Evolutionary conservation across 768 basidiomycete species (phyloP), one percentile per base, ranked within the genome.

Genomic region (Tulasnella sp.): DNA sequence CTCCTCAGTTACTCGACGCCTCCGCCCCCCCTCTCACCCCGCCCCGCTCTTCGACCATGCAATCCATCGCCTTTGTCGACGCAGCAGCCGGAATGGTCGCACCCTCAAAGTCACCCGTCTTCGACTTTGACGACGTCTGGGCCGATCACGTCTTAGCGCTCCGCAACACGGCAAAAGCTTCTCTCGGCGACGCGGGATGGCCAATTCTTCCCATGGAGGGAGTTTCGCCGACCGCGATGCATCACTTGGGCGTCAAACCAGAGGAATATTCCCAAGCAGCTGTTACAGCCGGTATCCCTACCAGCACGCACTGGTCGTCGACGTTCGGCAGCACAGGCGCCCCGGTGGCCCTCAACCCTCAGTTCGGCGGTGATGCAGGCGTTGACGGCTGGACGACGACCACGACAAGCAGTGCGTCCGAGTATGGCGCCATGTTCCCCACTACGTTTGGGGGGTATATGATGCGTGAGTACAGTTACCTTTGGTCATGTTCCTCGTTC

Each of bases 41-140:
- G 1, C 28, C n/a, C 58, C 58, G 12, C 58, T 37, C 58, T 20
- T 12, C 3, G 41, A 31, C 31, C 41, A 74, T 46, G 44, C 73
- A 41, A 40, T n/a, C 74, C 31, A 34, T n/a, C 41, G n/a, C 41
- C 46, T 48, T 48, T 34, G 46, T 44, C 74, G 74, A 44, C 74
- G 18, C 46, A 28, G 74, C 74, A 75, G 5, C 74, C 74, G 12
- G 8, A 31, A 16, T 75, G 11, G 18, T n/a, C 37, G 41, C 8
- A 31, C 41, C 74, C 6, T 42, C 46, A 75, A 75, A 48, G 41
- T 42, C 41, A 3, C 74, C 74, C 74, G 74, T 75, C 40, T 75
- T 75, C 41, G 74, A 75, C 74, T 75, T 75, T 75, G 74, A 75
- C 74, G 46, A 75, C 41, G 74, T 42, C 40, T 75, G 74, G 74